Evolutionary conservation across 1,284 basidiomycete genomes (phyloP).

Genomic region (Cutaneotrichosporon sp.): DNA sequence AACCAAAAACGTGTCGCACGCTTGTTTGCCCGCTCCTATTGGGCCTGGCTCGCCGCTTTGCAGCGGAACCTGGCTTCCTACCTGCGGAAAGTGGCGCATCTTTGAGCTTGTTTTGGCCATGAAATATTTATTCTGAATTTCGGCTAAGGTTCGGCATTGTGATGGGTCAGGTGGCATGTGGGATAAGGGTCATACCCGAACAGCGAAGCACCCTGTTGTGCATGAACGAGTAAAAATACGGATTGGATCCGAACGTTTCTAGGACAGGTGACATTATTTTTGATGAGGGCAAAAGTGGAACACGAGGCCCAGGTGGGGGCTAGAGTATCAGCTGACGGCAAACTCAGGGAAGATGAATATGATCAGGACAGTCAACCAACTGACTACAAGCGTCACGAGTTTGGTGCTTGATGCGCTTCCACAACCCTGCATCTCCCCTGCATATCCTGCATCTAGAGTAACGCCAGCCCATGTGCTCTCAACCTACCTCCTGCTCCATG

Average conservation of each 20-base stretch:
- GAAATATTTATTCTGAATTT: not conserved
- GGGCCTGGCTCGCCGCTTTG: not conserved
- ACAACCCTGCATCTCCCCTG: not conserved
- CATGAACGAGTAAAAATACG: too few relatives aligned
- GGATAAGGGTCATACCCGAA: not conserved
- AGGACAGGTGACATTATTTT: not conserved
- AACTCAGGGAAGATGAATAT: not conserved
- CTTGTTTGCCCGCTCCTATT: not conserved
- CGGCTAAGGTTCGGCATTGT: not conserved
- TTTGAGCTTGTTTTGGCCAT: not conserved
- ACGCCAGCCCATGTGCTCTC: too few relatives aligned
- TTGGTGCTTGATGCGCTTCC: not conserved
- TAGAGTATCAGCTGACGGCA: not conserved
- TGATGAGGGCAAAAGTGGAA: not conserved
- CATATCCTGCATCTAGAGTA: not conserved
- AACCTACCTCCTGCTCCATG: not conserved
- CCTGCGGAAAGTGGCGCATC: not conserved
- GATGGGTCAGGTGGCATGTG: not conserved
- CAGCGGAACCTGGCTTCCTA: not conserved
- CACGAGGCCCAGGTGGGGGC: not conserved
- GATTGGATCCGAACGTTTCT: not conserved
- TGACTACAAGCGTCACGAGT: not conserved
- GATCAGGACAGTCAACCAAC: not conserved
- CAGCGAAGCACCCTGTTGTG: too few relatives aligned
- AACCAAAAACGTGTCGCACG: not conserved